phyloP scores from a whole-genome alignment of 164 flowering plant species.

The Litsea cubeba region DNA sequence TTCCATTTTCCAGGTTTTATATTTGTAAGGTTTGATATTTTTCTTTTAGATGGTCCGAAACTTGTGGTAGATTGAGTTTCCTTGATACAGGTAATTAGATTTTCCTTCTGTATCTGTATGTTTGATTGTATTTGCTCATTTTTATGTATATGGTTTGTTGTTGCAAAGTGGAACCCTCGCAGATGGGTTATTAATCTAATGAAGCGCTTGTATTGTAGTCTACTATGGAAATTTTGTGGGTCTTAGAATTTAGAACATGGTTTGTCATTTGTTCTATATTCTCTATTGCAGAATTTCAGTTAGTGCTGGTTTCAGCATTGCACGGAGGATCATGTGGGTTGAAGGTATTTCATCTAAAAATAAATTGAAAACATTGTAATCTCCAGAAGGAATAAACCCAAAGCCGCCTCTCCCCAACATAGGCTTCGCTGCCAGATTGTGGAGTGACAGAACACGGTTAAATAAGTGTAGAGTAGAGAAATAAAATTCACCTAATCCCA shows the following conservation, averaged over 20 bases:
- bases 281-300: background rate
- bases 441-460: too few relatives aligned
- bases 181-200: background rate
- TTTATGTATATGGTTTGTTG: background rate
- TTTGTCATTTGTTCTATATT: background rate
- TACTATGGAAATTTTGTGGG: background rate
- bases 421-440: too few relatives aligned
- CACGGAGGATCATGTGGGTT: too few relatives aligned
- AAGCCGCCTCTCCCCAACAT: too few relatives aligned
- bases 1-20: background rate
- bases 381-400: too few relatives aligned
- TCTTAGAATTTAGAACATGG: background rate
- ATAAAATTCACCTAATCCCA: too few relatives aligned
- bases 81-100: background rate
- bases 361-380: too few relatives aligned
- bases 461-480: too few relatives aligned
- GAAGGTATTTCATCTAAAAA: too few relatives aligned
- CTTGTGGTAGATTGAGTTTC: background rate
- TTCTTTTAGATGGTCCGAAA: background rate
- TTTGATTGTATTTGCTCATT: too few relatives aligned
- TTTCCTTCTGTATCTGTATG: background rate
- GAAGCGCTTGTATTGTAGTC: background rate
- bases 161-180: background rate
- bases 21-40: background rate
- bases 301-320: too few relatives aligned